phyloP scores from a whole-genome alignment of 306 rosid species.

The Erythrophleum fordii region DNA sequence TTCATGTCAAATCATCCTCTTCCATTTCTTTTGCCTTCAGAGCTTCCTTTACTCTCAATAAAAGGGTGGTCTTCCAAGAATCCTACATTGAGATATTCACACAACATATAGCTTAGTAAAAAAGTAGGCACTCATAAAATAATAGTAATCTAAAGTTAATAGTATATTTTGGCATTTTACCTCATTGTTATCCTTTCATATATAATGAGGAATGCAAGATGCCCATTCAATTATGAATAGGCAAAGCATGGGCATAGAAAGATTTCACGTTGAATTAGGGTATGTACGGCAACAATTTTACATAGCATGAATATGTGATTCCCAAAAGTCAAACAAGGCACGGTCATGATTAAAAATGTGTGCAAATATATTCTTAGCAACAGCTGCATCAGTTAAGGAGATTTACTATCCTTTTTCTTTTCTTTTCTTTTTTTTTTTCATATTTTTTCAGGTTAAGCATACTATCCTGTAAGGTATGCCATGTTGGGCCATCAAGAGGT shows the following conservation, averaged over 20 bases:
- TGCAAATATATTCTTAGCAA: constrained; percentile 16
- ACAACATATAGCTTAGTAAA: constrained; percentile 26
- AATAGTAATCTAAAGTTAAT: constrained; percentile 25
- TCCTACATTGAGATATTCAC: constrained; percentile 43
- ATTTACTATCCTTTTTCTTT: neutral
- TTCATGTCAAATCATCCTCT: constrained; percentile 63
- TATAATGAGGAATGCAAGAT: constrained; percentile 15
- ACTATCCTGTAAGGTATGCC: constrained; percentile 6
- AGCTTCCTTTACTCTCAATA: constrained; percentile 49
- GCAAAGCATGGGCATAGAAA: neutral
- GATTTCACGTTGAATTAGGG: constrained; percentile 3
- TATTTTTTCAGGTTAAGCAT: neutral
- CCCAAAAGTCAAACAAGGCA: constrained; percentile 17
- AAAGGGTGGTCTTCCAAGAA: constrained; percentile 56
- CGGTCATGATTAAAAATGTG: neutral
- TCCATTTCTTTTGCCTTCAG: constrained; percentile 56
- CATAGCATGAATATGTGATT: constrained; percentile 8
- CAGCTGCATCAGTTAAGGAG: neutral
- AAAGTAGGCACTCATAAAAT: constrained; percentile 10
- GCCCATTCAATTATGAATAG: neutral
- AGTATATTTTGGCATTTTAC: neutral
- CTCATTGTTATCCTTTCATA: neutral
- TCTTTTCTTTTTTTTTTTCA: neutral
- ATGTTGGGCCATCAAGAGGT: constrained; percentile 6
- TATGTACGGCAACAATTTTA: neutral